Base-by-base conservation (phyloP, 192 early-diverging fungal species). In the Martensiomyces pterosporus region DNA sequence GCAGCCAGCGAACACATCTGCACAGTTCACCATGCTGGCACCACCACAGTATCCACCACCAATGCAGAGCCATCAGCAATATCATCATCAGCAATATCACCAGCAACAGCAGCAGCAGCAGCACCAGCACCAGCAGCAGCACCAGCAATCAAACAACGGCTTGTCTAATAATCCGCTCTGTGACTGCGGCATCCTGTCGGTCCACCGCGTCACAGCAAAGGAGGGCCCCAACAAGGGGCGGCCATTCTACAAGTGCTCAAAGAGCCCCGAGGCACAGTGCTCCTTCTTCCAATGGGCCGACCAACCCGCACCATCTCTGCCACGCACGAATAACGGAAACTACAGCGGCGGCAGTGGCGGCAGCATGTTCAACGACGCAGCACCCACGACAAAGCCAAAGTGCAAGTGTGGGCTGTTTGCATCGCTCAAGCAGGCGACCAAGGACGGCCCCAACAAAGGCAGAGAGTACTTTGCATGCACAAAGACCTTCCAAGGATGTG, bases 201-300 rank as follows among this genome's bases (percentile, higher is more conserved):
- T 65, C 3, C 63, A 67, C 29, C 57, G 75, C 24, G 48, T 62
- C 4, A 70, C 70, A 9, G 41, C 40, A 0, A 80, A 79, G 23
- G 80, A 81, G 17, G 71, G 76, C 0, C 56, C 72, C 24, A 84
- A 84, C 59, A 76, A 79, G 53, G 80, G 78, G n/a, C 70, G 79
- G 14, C 22, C 67, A 8, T 84, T 84, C 39, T 79, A 52, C 33
- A 63, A 32, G 3, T 84, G 82, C 36, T 46, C 64, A 12, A 56
- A 66, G 17, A 32, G 49, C 2, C 44, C 49, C 16, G 69, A 74
- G 0, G 17, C 63, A 1, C 48, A 45, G 0, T 88, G 84, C 40
- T 55, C 48, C 4, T 88, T 72, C 43, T 85, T 87, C 53, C 33
- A 63, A 18, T 85, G 84, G 85, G 68, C 56, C 7, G 85, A 87